Percentiles rank a stretch among this genome's conserved stretches.
Evolutionary conservation across 2,329 filamentous ascomycete genomes (phyloP).

Genomic region (Cytospora leucostoma): DNA sequence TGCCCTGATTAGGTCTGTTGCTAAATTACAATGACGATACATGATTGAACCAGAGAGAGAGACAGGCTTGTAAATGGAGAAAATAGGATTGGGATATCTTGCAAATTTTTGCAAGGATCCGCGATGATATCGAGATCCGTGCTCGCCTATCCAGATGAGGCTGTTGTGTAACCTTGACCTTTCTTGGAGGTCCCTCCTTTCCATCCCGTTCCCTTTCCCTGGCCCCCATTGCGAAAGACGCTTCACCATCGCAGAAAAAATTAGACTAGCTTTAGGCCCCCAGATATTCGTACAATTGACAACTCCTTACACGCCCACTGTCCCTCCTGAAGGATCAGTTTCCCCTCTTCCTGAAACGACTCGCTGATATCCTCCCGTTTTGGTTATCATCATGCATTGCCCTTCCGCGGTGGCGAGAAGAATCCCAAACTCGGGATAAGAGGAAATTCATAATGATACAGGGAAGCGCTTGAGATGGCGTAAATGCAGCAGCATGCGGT

Average conservation of each 20-base stretch:
- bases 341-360: conserved; percentile 16
- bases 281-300: conserved; percentile 22
- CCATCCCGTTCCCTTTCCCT: conserved; percentile 4
- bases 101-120: conserved; percentile 21
- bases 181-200: neutral
- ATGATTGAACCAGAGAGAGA: neutral
- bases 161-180: conserved; percentile 12
- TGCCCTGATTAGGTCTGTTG: neutral
- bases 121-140: conserved; percentile 13
- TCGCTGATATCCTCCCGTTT: conserved; percentile 21
- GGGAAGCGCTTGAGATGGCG: conserved; percentile 18
- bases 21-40: neutral
- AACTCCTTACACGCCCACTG: conserved; percentile 23
- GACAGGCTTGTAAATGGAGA: conserved; percentile 2
- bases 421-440: conserved; percentile 14
- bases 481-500: conserved; percentile 25
- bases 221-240: conserved; percentile 14
- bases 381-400: conserved; percentile 25
- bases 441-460: conserved; percentile 26
- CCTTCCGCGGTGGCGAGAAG: conserved; percentile 2
- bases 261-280: conserved; percentile 14
- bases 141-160: conserved; percentile 16
- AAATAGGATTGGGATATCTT: conserved; percentile 13
- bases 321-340: conserved; percentile 24
- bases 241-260: conserved; percentile 22